Base-by-base conservation (phyloP, 768 basidiomycete species). In the Tubosaeta sp. region DNA sequence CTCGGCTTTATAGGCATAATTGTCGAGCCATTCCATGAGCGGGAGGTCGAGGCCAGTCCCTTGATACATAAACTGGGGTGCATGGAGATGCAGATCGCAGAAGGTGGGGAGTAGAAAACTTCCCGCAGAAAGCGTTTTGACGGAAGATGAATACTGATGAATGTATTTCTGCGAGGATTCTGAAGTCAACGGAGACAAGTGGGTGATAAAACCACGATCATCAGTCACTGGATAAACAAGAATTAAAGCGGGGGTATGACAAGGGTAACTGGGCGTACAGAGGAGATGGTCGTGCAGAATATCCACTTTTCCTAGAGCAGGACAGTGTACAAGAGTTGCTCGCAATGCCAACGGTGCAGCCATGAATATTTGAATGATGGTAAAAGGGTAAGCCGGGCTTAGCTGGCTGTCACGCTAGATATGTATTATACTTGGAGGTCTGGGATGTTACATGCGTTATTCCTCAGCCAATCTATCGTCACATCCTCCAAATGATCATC, bases 61-160 rank as follows among this genome's bases (percentile, higher is more conserved):
- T 51, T 91, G 86, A 54, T 92, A 94, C 32, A 93, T 74, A 64
- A 88, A 93, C 64, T 95, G 93, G 1, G 92, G 89, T 0, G 91
- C 91, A 64, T 95, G 92, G 0, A 93, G 76, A 63, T 94, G 91
- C 5, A 91, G 74, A 66, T 94, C 91, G 51, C 80, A 83, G 67
- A 92, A 94, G 0, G 84, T 81, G 2, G 91, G 89, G n/a, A 88
- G 56, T 38, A 93, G 52, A 62, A 93, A 90, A 48, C 72, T 76
- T n/a, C 83, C 83, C 9, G 50, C 29, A 3, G 80, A 79, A 12
- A 87, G 62, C 6, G 56, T 62, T 35, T 72, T 62, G 22, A 54
- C 44, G 13, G 54, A 55, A 17, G 57, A 51, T 7, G 6, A 50
- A 16, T 59, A 43, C 9, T 59, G 53, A 31, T 60, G 43, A 22